These are phyloP conservation scores for Ceratocystis lukuohia DNA, from an alignment of 2,329 filamentous ascomycete species.

Conservation along the genomic window DNA sequence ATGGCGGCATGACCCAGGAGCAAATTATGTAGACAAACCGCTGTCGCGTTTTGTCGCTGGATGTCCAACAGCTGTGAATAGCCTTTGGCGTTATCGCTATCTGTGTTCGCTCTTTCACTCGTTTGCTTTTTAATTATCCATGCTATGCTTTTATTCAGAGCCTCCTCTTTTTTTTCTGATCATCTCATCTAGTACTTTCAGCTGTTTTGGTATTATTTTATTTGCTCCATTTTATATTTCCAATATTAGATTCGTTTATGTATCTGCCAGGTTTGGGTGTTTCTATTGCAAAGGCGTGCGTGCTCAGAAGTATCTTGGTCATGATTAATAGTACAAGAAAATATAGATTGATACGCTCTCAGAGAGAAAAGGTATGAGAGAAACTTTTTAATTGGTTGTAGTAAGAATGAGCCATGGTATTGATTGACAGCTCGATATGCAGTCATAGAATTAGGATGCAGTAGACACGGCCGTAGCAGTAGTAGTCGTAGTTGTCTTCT, in stretches of 20 bases:
- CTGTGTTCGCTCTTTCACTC: slow-evolving; percentile 11
- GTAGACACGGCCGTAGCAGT: slow-evolving; percentile 16
- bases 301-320: too few relatives aligned
- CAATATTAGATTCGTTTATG: neutral
- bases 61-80: neutral
- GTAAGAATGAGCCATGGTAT: too few relatives aligned
- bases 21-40: slow-evolving; percentile 67
- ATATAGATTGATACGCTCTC: too few relatives aligned
- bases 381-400: too few relatives aligned
- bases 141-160: slow-evolving; percentile 6
- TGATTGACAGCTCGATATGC: neutral
- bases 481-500: slow-evolving; percentile 33
- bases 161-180: neutral
- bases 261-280: neutral
- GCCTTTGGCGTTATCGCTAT: neutral
- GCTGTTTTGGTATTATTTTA: neutral
- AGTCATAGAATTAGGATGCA: neutral
- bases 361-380: too few relatives aligned
- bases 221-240: neutral
- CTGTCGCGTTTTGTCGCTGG: neutral
- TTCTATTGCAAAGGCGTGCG: too few relatives aligned
- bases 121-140: slow-evolving; percentile 4
- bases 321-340: too few relatives aligned
- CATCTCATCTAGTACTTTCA: neutral
- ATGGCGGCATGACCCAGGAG: slow-evolving; percentile 67